phyloP scores from a whole-genome alignment of 2,329 filamentous ascomycete genomes.

The Cadophora gregata region DNA sequence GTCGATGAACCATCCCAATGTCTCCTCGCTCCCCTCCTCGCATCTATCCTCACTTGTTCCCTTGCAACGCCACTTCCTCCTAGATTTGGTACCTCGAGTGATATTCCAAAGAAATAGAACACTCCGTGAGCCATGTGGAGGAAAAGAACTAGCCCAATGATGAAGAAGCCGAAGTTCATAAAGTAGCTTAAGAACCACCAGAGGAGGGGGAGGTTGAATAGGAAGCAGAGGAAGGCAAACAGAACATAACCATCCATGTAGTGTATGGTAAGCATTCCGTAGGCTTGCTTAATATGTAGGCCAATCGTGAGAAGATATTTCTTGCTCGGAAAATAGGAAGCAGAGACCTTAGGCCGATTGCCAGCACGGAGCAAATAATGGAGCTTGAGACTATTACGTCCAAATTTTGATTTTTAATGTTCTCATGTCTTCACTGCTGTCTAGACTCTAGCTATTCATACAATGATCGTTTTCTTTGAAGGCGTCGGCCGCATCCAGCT shows the following conservation, averaged over 20 bases:
- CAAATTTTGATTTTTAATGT: no score
- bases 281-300: no score
- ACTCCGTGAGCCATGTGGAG: not conserved
- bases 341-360: no score
- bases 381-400: no score
- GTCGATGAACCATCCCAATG: not conserved
- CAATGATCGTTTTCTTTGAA: no score
- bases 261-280: not conserved
- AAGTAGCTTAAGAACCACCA: not conserved
- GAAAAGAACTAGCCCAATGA: not conserved
- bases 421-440: no score
- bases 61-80: not conserved
- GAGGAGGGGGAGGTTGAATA: slow-evolving; percentile 1
- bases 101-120: not conserved
- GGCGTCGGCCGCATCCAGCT: no score
- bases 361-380: no score
- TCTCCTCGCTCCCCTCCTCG: not conserved
- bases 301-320: no score
- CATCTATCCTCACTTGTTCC: not conserved
- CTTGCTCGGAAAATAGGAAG: no score
- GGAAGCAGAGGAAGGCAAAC: not conserved
- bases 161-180: not conserved
- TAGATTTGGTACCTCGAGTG: not conserved
- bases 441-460: no score
- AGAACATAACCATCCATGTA: not conserved